Conservation (phyloP, 2,329 filamentous ascomycete genomes). For the Chrysoporthe austroafricana region DNA sequence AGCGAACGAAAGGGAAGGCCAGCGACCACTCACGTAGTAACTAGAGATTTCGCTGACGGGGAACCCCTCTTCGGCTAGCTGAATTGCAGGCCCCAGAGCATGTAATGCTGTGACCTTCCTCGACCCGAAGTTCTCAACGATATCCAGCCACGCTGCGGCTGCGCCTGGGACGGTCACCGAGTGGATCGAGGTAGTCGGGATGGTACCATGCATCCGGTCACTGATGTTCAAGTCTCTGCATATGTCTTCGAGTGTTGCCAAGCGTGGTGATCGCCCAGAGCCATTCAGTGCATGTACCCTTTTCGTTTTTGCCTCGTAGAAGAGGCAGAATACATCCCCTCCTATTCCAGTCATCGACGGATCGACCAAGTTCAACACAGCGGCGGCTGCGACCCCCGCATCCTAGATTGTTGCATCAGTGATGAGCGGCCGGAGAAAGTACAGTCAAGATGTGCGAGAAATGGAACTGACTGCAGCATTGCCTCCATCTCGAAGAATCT, state of each 20-base stretch:
- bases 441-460: background rate
- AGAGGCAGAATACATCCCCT: constrained; percentile 93
- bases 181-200: constrained; percentile 76
- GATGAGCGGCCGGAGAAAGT: background rate
- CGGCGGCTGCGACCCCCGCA: constrained; percentile 86
- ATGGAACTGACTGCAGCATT: constrained; percentile 78
- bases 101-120: background rate
- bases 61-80: constrained; percentile 22
- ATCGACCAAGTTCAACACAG: constrained; percentile 88
- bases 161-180: constrained; percentile 74
- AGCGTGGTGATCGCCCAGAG: constrained; percentile 77
- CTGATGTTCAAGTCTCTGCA: constrained; percentile 69
- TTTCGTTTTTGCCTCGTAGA: constrained; percentile 79
- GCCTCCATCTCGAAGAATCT: constrained; percentile 78
- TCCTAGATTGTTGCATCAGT: constrained; percentile 59
- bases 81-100: constrained; percentile 20
- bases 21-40: constrained; percentile 72
- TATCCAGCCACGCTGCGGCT: constrained; percentile 31
- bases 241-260: constrained; percentile 71
- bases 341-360: constrained; percentile 90
- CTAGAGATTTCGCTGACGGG: constrained; percentile 74
- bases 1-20: constrained; percentile 36
- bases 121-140: constrained; percentile 22
- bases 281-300: constrained; percentile 86
- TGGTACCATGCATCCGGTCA: constrained; percentile 57